These are phyloP conservation scores for Medakamo hakoo DNA, from an alignment of 139 green algal species.

Conservation along the genomic window DNA sequence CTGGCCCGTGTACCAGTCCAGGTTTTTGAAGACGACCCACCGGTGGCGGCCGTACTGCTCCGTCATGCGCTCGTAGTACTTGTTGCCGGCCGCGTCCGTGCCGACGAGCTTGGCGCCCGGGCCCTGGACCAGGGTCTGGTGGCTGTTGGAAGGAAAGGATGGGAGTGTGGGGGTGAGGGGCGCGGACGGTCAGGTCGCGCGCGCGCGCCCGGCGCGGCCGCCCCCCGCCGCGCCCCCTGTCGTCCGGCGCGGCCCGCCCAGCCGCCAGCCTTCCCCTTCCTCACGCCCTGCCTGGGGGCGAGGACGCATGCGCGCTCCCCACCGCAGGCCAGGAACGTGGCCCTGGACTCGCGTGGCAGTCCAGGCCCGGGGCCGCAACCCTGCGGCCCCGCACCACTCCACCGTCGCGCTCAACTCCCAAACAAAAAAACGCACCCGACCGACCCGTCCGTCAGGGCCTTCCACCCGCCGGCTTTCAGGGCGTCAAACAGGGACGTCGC, in stretches of 20 bases:
- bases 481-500: constrained; percentile 14
- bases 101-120: constrained; percentile 19
- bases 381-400: too few species aligned
- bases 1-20: constrained; percentile 16
- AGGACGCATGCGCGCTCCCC: too few species aligned
- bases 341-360: too few species aligned
- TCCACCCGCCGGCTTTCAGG: constrained; percentile 28
- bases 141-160: constrained; percentile 6
- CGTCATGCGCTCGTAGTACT: constrained; percentile 13
- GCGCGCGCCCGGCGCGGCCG: neutral
- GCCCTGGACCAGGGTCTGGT: constrained; percentile 17
- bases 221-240: neutral
- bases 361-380: too few species aligned
- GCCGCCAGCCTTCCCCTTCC: neutral
- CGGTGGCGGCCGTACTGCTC: constrained; percentile 32
- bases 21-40: constrained; percentile 45
- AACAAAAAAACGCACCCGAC: constrained; percentile 10
- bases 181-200: neutral
- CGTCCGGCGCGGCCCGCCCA: constrained; percentile 3
- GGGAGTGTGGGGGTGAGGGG: neutral
- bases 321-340: too few species aligned
- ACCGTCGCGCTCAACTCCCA: neutral
- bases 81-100: constrained; percentile 13
- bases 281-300: too few species aligned
- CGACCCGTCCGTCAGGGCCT: constrained; percentile 17